Percentiles rank a stretch among this genome's conserved stretches.
Evolutionary conservation across 768 basidiomycete genomes (phyloP).

Genomic region (Russula dissimulans): DNA sequence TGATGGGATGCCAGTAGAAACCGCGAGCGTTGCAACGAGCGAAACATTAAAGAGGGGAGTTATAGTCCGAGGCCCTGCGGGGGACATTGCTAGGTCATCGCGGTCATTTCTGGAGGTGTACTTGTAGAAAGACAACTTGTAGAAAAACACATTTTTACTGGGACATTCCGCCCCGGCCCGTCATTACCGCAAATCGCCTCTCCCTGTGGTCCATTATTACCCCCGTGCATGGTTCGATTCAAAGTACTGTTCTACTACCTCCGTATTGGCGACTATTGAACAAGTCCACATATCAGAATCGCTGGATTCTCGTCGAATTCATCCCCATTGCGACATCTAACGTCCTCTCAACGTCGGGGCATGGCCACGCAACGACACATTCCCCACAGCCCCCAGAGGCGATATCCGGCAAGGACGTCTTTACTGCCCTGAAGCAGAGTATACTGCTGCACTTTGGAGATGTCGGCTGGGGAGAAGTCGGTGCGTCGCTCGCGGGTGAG

Average conservation of each 20-base stretch:
- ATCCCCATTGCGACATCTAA: slow-evolving; percentile 31
- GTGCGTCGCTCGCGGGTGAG: slow-evolving; percentile 58
- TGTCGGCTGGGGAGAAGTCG: slow-evolving; percentile 77
- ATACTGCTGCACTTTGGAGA: slow-evolving; percentile 72
- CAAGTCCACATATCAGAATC: slow-evolving; percentile 44
- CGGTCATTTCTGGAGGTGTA: no score
- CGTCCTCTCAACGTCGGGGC: slow-evolving; percentile 59
- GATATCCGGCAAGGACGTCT: slow-evolving; percentile 65
- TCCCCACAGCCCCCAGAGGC: slow-evolving; percentile 40
- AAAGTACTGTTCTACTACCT: neutral
- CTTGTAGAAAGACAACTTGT: no score
- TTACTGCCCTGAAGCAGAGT: slow-evolving; percentile 58
- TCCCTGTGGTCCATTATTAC: no score
- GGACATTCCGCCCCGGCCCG: no score
- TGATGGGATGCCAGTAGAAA: no score
- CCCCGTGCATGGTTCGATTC: slow-evolving; percentile 9
- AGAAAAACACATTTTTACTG: no score
- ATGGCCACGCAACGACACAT: slow-evolving; percentile 30
- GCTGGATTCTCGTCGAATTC: slow-evolving; percentile 85
- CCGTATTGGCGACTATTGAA: neutral
- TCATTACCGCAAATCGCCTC: no score
- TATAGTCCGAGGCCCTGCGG: no score
- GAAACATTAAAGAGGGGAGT: no score
- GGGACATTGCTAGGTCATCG: no score
- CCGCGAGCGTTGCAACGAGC: no score